Evolutionary conservation across 495 filamentous ascomycete species (phyloP), one percentile per base, ranked within the genome.

Genomic region (Venustampulla echinocandica): DNA sequence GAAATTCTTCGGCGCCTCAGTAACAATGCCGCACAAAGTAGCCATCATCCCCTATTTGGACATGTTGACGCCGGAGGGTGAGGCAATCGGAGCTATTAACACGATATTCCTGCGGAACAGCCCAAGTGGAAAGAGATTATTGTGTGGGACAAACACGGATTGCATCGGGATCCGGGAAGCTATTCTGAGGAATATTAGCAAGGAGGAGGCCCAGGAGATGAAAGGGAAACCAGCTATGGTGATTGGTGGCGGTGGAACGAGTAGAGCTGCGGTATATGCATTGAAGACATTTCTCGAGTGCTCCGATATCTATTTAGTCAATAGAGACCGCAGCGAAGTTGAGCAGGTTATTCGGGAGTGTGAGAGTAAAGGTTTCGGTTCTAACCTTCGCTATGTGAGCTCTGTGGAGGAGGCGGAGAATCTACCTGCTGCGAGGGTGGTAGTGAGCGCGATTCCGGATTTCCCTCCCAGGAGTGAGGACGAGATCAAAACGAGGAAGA

Each of bases 1-100:
- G 23, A 74, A 75, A 47, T 76, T 75, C 61, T 68, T 73, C 64
- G 82, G 82, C 47, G 72, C 79, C 11, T 78, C 80, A 18, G 75
- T 86, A 35, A 88, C 81, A 36, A 88, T 87, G 82, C 82, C 83
- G 0, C 71, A 79, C 65, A 88, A 88, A 63, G 70, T 87, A 36
- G 67, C 70, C 44, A 82, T 87, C 57, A 74, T 86, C 59, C 68
- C 73, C 2, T 66, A 83, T 50, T 71, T 87, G 5, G 81, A 88
- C 60, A 72, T 76, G 24, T 62, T 86, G 20, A 85, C 81, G 10
- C 72, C 77, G 21, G 80, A 85, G 59, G 81, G 71, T 41, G 70
- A 71, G 11, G 77, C 76, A 38, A 79, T 85, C 11, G 82, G 82
- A 40, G 81, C 82, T 46, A 76, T 76, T 63, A 87, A 88, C 68